Percentiles rank a stretch among this genome's conserved stretches.
These are phyloP conservation scores for Puya raimondii DNA, from an alignment of 176 grass and related monocot species.

Conservation along the genomic window DNA sequence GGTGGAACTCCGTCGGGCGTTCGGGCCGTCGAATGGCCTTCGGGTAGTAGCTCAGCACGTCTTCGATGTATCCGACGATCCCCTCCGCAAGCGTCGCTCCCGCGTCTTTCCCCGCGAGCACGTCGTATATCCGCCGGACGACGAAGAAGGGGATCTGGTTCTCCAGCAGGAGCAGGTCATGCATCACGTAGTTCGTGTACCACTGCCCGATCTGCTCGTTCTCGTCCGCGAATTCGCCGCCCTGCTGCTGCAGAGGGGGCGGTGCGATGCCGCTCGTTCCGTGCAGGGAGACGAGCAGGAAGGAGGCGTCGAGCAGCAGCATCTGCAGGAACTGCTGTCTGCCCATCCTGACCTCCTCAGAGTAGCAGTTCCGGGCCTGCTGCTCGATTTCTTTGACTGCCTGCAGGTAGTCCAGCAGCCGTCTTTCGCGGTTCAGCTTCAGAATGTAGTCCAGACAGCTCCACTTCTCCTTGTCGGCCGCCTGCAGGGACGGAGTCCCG, in stretches of 20 bases:
- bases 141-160: conserved; percentile 4
- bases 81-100: neutral
- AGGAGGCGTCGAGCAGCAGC: conserved; percentile 7
- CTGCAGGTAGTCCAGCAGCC: conserved; percentile 16
- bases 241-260: neutral
- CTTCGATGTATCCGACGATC: neutral
- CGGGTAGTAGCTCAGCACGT: conserved; percentile 1
- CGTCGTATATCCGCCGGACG: neutral
- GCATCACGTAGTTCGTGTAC: neutral
- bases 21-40: neutral
- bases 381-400: neutral
- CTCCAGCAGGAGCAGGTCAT: conserved; percentile 6
- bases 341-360: neutral
- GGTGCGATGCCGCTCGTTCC: neutral
- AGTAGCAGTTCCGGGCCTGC: neutral
- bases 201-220: neutral
- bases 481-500: neutral
- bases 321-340: neutral
- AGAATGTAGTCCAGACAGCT: conserved; percentile 14
- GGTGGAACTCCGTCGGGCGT: neutral
- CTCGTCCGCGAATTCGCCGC: neutral
- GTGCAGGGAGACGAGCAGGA: neutral
- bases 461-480: conserved; percentile 23
- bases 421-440: conserved; percentile 1
- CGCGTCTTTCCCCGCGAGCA: neutral